Percentiles rank a stretch among this genome's conserved stretches.
Evolutionary conservation across 805 yeast species (phyloP).

Genomic region (Candida sphagnicola): DNA sequence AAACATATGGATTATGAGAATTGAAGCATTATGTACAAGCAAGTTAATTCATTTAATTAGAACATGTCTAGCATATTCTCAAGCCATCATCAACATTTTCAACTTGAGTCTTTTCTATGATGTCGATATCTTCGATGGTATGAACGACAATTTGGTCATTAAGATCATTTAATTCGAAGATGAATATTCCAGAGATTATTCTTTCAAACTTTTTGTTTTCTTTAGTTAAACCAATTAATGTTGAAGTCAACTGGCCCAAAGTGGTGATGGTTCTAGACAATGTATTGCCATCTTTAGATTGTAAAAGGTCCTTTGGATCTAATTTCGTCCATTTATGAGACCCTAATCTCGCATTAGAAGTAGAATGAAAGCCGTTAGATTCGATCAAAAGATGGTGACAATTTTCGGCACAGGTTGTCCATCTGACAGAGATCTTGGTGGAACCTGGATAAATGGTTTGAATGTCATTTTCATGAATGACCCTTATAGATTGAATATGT

Average conservation of each 20-base stretch:
- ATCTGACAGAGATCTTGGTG: conserved; percentile 50
- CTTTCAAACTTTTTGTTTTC: conserved; percentile 32
- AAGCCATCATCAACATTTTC: conserved; percentile 22
- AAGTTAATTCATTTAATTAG: not conserved
- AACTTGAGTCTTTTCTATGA: conserved; percentile 41
- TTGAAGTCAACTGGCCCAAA: conserved; percentile 26
- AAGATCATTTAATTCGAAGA: conserved; percentile 58
- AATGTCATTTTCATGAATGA: conserved; percentile 16
- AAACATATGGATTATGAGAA: conserved; percentile 1
- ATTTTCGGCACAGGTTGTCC: conserved; percentile 54
- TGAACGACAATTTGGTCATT: conserved; percentile 57
- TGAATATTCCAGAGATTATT: conserved; percentile 52
- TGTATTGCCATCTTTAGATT: not conserved
- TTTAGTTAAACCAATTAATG: conserved; percentile 29
- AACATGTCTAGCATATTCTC: conserved; percentile 21
- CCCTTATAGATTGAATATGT: conserved; percentile 45
- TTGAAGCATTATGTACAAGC: conserved; percentile 4
- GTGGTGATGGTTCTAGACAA: conserved; percentile 13
- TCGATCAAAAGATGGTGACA: conserved; percentile 42
- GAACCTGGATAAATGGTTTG: conserved; percentile 35
- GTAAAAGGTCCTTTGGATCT: conserved; percentile 17
- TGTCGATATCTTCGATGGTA: conserved; percentile 63
- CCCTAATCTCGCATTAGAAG: conserved; percentile 38
- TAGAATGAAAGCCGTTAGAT: conserved; percentile 17
- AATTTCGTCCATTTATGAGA: conserved; percentile 38